These are phyloP conservation scores for Globisporangium canariense DNA, from an alignment of 352 stramenopile genomes.

Conservation along the genomic window DNA sequence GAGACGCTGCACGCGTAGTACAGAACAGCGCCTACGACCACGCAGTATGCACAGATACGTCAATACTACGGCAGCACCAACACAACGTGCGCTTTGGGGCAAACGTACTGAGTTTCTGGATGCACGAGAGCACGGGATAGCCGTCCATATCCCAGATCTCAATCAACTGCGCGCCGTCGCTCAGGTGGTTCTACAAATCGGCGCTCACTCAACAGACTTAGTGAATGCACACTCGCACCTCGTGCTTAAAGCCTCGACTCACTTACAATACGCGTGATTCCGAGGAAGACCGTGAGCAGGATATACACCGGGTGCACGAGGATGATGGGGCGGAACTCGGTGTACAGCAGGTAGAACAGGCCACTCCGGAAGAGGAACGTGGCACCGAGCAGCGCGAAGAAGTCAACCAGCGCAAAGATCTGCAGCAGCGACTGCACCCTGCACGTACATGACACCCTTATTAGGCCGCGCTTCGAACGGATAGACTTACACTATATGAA, in stretches of 20 bases:
- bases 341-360: constrained; percentile 55
- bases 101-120: constrained; percentile 51
- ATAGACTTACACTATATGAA: background rate
- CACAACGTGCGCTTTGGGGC: background rate
- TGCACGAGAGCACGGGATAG: constrained; percentile 40
- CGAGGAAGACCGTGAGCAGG: constrained; percentile 40
- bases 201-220: background rate
- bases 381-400: constrained; percentile 50
- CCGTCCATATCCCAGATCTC: constrained; percentile 43
- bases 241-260: background rate
- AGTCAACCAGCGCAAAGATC: constrained; percentile 49
- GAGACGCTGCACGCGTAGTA: constrained; percentile 56
- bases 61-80: background rate
- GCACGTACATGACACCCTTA: background rate
- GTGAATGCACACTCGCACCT: background rate
- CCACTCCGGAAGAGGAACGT: constrained; percentile 76
- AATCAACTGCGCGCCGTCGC: constrained; percentile 21
- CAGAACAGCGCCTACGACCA: constrained; percentile 30
- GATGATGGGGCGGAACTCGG: constrained; percentile 46
- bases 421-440: constrained; percentile 70
- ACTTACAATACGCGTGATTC: constrained; percentile 34
- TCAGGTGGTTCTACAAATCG: constrained; percentile 29
- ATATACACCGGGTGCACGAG: constrained; percentile 53
- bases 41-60: background rate
- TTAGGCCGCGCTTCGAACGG: background rate